phyloP scores from a whole-genome alignment of 2,329 filamentous ascomycete species.

The Eutypa lata region DNA sequence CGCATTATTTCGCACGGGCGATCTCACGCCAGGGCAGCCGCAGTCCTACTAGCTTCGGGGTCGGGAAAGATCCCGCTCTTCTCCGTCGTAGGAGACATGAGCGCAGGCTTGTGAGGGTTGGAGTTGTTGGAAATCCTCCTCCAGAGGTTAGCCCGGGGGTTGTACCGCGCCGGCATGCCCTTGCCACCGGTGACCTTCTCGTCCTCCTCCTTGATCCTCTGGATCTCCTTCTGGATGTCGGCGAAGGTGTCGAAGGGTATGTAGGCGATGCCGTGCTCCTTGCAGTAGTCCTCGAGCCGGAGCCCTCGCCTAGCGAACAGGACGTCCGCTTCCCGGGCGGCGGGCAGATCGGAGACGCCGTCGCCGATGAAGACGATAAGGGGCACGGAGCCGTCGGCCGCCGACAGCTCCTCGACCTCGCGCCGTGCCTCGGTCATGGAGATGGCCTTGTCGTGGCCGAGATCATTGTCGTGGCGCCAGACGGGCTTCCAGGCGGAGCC shows the following conservation, averaged over 20 bases:
- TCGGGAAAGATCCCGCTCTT: conserved; percentile 18
- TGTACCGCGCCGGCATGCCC: conserved; percentile 60
- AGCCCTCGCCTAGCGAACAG: conserved; percentile 65
- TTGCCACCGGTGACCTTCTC: conserved; percentile 57
- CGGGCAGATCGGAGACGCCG: conserved; percentile 64
- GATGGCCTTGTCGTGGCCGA: conserved; percentile 65
- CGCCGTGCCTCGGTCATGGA: conserved; percentile 61
- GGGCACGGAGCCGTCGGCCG: conserved; percentile 59
- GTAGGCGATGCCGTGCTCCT: conserved; percentile 58
- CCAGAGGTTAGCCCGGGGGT: conserved; percentile 68
- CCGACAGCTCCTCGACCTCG: conserved; percentile 49
- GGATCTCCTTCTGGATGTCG: conserved; percentile 60
- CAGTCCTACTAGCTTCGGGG: too few relatives aligned
- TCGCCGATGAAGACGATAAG: conserved; percentile 69
- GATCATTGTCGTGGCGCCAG: conserved; percentile 63
- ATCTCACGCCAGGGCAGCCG: too few relatives aligned
- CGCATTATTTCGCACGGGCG: too few relatives aligned
- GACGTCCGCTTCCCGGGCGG: conserved; percentile 63
- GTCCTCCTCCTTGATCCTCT: conserved; percentile 56
- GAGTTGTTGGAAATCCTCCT: conserved; percentile 57
- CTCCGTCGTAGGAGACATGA: conserved; percentile 44
- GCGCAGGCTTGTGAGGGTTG: conserved; percentile 37
- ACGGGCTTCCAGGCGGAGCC: conserved; percentile 62
- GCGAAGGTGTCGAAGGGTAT: conserved; percentile 64
- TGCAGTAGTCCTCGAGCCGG: conserved; percentile 63